Evolutionary conservation across 441 rosid genomes (phyloP), one percentile per base, ranked within the genome.

Genomic region (Populus hybrid): DNA sequence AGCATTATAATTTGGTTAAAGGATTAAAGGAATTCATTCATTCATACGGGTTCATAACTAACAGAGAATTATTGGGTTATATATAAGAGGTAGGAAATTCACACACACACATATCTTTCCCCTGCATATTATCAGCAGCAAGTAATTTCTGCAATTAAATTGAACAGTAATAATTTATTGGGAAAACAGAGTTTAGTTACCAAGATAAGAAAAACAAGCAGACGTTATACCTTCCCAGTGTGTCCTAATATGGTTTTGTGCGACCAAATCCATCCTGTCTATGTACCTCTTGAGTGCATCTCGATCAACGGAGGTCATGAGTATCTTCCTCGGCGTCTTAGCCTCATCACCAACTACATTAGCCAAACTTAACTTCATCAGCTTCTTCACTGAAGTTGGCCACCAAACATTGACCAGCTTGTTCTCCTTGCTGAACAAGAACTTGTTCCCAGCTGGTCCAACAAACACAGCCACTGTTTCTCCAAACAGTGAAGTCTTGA

Each of bases 401-500:
- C 85, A 73, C 83, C 85, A 82, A 40, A 28, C 18, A 14, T 57
- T 71, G 67, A 80, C 77, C 81, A 76, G 32, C 72, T 78, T 80
- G 72, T 79, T 73, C 77, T 82, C 84, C 14, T 76, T 85, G 38
- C 64, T 70, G 72, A 82, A 80, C 68, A 78, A 21, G 64, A 80
- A 57, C 78, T 82, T 84, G 67, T 82, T 67, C 38, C 76, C 82
- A 4, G 72, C 72, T 0, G 71, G 42, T n/a, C 82, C 78, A 32
- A 76, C 40, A 19, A 80, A 1, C 34, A 82, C 69, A 26, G 57
- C 69, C 66, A 67, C n/a, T 11, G 18, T 30, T 28, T 80, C 79
- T 7, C 87, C 83, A 7, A 79, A 8, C 26, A 82, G 50, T 7
- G 67, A 77, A n/a, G 85, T 80, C 78, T 76, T 75, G 79, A 83